These are phyloP conservation scores for Auricularia sp. DNA, from an alignment of 768 basidiomycete genomes.

Conservation along the genomic window DNA sequence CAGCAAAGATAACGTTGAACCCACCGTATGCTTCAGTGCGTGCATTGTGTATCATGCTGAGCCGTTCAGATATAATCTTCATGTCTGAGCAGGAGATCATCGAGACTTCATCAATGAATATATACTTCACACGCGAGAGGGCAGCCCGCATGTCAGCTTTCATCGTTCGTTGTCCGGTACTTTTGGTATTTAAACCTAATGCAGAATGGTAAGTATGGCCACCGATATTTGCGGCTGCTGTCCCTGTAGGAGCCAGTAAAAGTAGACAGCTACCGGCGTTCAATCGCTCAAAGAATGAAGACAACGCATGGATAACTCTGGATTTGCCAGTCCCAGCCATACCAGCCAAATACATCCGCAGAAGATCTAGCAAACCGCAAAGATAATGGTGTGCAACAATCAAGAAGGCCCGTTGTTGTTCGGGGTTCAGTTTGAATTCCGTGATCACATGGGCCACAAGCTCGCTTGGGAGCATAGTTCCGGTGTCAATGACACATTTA, in stretches of 20 bases:
- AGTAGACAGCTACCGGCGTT: not conserved
- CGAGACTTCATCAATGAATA: constrained; percentile 36
- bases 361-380: not conserved
- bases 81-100: constrained; percentile 27
- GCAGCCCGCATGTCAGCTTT: constrained; percentile 10
- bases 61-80: constrained; percentile 18
- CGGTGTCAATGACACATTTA: not conserved
- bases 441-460: not conserved
- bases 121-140: constrained; percentile 21
- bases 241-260: constrained; percentile 7
- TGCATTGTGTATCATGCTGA: constrained; percentile 13
- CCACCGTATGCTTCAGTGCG: constrained; percentile 26
- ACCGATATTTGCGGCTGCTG: constrained; percentile 6
- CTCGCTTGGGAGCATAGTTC: not conserved
- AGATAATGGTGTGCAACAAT: constrained; percentile 5
- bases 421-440: constrained; percentile 5
- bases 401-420: constrained; percentile 6
- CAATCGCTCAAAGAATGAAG: not conserved
- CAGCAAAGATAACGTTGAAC: constrained; percentile 34
- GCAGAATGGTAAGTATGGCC: constrained; percentile 7
- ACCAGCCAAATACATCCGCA: constrained; percentile 9
- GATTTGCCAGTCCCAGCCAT: constrained; percentile 9
- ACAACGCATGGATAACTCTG: constrained; percentile 7
- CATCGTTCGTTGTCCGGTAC: no score
- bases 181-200: not conserved